phyloP scores from a whole-genome alignment of 768 basidiomycete species.

The Tephrocybe sp. region DNA sequence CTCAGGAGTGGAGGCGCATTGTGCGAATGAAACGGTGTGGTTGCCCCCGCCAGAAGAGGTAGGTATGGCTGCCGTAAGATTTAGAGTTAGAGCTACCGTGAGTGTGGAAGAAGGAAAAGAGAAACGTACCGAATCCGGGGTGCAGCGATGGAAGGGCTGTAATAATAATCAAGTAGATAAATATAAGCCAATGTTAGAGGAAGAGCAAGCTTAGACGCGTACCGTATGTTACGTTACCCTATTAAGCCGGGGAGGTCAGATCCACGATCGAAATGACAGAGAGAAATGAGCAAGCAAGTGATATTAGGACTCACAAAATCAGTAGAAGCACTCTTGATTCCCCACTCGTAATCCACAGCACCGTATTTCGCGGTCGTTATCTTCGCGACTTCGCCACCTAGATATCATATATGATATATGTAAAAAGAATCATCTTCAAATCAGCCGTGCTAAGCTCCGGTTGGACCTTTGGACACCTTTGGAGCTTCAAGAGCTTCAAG shows the following conservation, averaged over 20 bases:
- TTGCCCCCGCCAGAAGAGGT: conserved; percentile 71
- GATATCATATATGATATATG: too few species aligned
- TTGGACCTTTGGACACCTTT: too few species aligned
- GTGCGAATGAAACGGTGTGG: conserved; percentile 66
- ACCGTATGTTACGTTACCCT: conserved; percentile 82
- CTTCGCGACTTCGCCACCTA: conserved; percentile 67
- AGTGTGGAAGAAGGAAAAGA: background rate
- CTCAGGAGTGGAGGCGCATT: conserved; percentile 60
- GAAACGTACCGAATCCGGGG: conserved; percentile 60
- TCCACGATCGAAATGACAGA: too few species aligned
- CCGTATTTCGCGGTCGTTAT: conserved; percentile 61
- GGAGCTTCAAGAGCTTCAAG: too few species aligned
- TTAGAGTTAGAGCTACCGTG: background rate
- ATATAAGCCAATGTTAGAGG: background rate
- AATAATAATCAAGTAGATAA: background rate
- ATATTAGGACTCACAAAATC: conserved; percentile 77
- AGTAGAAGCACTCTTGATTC: too few species aligned
- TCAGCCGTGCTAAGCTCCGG: too few species aligned
- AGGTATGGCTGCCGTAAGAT: conserved; percentile 58
- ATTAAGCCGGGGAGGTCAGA: too few species aligned
- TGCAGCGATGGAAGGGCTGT: conserved; percentile 65
- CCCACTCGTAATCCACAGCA: too few species aligned
- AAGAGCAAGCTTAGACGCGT: conserved; percentile 14
- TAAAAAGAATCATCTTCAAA: too few species aligned
- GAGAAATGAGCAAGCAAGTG: too few species aligned